Evolutionary conservation across 2,329 filamentous ascomycete genomes (phyloP), one percentile per base, ranked within the genome.

Genomic region (Diaporthe nobilis): DNA sequence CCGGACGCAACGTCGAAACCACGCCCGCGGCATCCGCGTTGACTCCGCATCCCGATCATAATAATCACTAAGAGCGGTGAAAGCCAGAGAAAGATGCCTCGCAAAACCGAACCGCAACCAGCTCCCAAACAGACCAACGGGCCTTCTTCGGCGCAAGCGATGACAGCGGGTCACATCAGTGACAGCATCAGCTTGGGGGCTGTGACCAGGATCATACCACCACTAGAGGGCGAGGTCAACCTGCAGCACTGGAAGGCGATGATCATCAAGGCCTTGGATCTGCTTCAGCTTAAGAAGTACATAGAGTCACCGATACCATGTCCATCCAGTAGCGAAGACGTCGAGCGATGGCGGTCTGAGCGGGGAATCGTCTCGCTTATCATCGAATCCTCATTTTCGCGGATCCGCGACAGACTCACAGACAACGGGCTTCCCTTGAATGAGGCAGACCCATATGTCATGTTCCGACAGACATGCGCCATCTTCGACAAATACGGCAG

Each of bases 241-340:
- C 61, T 67, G 4, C 61, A 67, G 22, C 63, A 68, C 31, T 68
- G 63, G 63, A 68, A 51, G 44, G 44, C 63, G 44, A 68, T 68
- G 63, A 39, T 68, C 44, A 53, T 25, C 47, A 68, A 68, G 8
- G 63, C 63, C 0, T 22, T 51, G 22, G 63, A 67, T 2, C 63
- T 68, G 9, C 63, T 68, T 7, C 63, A 68, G 13, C 63, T 68
- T 2, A 68, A 25, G 44, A 68, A 25, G 8, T 51, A 68, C 63
- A 51, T 51, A 68, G 44, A 68, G 31, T 68, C 63, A 10, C 25
- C 63, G 44, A 39, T 68, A 39, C 63, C 63, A 37, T 51, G 44
- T 20, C 63, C 63, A 10, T 28, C 44, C 31, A 37, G 5, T 13
- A 25, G 28, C 44, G 44, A 67, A 3, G 44, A 37, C 9, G 0